These are phyloP conservation scores for Stemphylium vesicarium DNA, from an alignment of 2,329 filamentous ascomycete genomes.

Conservation along the genomic window DNA sequence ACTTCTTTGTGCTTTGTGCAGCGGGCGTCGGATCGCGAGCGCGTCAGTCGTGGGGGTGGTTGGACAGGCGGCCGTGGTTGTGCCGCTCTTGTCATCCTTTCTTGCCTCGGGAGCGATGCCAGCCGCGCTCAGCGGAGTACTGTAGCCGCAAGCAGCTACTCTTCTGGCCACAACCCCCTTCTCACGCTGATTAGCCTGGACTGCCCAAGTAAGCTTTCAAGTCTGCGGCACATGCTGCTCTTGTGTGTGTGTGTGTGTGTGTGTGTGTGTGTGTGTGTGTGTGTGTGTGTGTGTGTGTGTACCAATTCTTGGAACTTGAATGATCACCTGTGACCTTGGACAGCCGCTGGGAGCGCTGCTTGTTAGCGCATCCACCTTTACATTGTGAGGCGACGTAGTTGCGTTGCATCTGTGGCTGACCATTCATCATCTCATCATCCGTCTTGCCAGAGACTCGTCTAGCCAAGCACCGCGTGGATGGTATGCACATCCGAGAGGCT, in stretches of 20 bases:
- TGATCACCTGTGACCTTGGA: slow-evolving; percentile 2
- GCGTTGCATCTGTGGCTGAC: slow-evolving; percentile 4
- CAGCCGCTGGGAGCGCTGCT: slow-evolving; percentile 2
- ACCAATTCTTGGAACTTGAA: neutral
- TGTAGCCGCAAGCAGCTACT: slow-evolving; percentile 1
- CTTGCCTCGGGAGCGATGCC: slow-evolving; percentile 1
- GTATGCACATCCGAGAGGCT: too few species aligned
- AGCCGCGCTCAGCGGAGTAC: slow-evolving; percentile 17
- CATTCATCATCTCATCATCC: neutral
- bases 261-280: neutral
- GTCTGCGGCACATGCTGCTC: neutral
- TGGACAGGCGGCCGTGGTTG: slow-evolving; percentile 9
- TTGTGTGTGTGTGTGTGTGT: neutral
- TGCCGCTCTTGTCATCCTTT: slow-evolving; percentile 9
- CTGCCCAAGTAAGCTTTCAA: neutral
- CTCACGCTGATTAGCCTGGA: neutral
- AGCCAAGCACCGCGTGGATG: too few species aligned
- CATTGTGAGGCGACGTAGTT: slow-evolving; percentile 1
- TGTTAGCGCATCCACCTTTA: slow-evolving; percentile 1
- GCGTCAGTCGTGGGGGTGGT: slow-evolving; percentile 7
- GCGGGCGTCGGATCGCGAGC: slow-evolving; percentile 11
- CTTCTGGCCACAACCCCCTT: neutral
- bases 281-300: neutral
- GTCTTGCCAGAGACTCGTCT: neutral
- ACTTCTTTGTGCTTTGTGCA: slow-evolving; percentile 9